phyloP scores from a whole-genome alignment of 495 filamentous ascomycete species.

The Immersiella caudata region DNA sequence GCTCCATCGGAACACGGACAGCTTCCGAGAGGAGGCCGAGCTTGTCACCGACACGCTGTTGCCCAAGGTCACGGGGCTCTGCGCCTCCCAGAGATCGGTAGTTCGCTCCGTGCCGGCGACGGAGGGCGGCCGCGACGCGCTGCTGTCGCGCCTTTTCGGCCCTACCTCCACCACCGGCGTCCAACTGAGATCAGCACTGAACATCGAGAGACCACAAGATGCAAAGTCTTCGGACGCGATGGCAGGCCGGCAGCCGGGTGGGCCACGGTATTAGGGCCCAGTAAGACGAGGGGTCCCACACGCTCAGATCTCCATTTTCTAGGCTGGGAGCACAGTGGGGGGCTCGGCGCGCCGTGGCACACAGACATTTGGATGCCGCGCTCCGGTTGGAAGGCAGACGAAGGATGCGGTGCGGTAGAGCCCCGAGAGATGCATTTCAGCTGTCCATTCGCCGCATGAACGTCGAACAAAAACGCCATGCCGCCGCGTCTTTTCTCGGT shows the following conservation, averaged over 20 bases:
- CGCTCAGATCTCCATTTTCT: slow-evolving; percentile 8
- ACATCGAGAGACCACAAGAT: not conserved
- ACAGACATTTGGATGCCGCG: not conserved
- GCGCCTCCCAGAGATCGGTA: not conserved
- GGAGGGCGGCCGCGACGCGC: not conserved
- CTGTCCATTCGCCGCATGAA: slow-evolving; percentile 9
- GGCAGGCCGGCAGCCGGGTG: not conserved
- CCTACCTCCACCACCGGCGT: slow-evolving; percentile 12
- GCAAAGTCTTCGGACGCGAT: not conserved
- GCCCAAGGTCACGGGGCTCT: not conserved
- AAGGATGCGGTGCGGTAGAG: not conserved
- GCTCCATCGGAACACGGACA: slow-evolving; percentile 10
- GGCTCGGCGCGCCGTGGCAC: not conserved
- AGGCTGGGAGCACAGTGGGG: slow-evolving; percentile 2
- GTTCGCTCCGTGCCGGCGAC: not conserved
- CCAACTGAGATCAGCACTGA: slow-evolving; percentile 13
- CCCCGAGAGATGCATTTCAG: slow-evolving; percentile 9
- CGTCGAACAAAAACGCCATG: slow-evolving; percentile 6
- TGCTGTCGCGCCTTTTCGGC: not conserved
- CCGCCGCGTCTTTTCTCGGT: not conserved
- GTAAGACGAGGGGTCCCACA: not conserved
- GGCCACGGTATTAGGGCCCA: not conserved
- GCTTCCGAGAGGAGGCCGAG: slow-evolving; percentile 1
- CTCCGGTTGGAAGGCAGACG: not conserved
- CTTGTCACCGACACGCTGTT: not conserved